Conservation (phyloP, 768 basidiomycete genomes). For the Naganishia vishniacii region DNA sequence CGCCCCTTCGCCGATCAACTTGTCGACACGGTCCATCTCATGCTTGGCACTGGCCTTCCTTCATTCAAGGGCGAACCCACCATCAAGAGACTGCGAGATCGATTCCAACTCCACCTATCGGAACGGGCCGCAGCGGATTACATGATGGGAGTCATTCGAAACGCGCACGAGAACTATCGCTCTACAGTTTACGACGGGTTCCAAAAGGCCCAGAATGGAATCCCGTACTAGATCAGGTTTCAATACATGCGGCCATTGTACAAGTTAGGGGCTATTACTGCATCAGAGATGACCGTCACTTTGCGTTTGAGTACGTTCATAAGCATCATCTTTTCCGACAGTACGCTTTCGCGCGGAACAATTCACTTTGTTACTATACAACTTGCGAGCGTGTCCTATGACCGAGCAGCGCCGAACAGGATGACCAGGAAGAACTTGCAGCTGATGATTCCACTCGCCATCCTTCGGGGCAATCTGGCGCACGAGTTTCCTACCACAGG, state of each 20-base stretch:
- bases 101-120: slow-evolving; percentile 73
- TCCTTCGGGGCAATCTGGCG: no score
- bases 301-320: no score
- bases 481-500: slow-evolving; percentile 14
- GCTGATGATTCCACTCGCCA: no score
- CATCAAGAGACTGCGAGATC: slow-evolving; percentile 75
- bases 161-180: slow-evolving; percentile 90
- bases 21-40: slow-evolving; percentile 77
- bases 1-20: slow-evolving; percentile 91
- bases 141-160: slow-evolving; percentile 80
- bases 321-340: no score
- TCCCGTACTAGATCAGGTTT: slow-evolving; percentile 23
- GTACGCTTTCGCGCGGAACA: no score
- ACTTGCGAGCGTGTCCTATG: no score
- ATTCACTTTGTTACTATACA: no score
- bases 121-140: slow-evolving; percentile 90
- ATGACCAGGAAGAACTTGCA: no score
- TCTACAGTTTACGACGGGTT: slow-evolving; percentile 95
- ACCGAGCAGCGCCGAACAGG: no score
- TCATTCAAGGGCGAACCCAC: slow-evolving; percentile 96
- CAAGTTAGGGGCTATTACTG: no score
- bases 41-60: slow-evolving; percentile 90
- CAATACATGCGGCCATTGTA: not conserved
- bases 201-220: slow-evolving; percentile 54
- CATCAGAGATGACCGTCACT: no score